Evolutionary conservation across 2,329 filamentous ascomycete species (phyloP).

Genomic region (Fusarium humuli): DNA sequence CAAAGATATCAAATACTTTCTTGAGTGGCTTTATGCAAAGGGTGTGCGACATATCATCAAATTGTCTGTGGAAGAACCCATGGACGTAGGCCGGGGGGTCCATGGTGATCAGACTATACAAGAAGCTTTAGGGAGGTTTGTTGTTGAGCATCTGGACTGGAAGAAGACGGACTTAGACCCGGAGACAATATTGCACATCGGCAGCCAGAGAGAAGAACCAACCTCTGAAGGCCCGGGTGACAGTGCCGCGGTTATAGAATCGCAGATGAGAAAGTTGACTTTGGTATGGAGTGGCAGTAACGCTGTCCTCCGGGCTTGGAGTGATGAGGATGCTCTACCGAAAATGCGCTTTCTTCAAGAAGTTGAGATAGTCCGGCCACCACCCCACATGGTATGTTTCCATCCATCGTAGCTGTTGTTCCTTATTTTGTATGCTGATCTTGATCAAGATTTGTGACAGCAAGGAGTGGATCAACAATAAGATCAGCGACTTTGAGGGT

Average conservation of each 20-base stretch:
- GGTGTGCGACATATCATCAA: conserved; percentile 4
- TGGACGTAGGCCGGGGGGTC: not conserved
- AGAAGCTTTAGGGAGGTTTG: not conserved
- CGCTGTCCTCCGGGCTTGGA: conserved; percentile 2
- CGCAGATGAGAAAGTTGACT: not conserved
- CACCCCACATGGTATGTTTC: not conserved
- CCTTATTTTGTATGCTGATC: not conserved
- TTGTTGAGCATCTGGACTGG: conserved; percentile 2
- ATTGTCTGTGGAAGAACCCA: not conserved
- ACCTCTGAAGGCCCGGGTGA: rapidly evolving
- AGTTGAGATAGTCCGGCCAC: not conserved
- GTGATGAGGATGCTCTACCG: not conserved
- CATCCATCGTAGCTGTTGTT: too few relatives aligned
- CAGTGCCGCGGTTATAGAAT: rapidly evolving
- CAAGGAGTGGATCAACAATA: not conserved
- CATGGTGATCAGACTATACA: conserved; percentile 3
- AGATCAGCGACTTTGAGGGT: not conserved
- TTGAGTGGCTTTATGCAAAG: not conserved
- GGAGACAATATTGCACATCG: not conserved
- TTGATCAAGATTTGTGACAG: not conserved
- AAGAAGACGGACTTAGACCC: conserved; percentile 1
- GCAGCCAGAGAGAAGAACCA: not conserved
- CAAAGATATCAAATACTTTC: not conserved
- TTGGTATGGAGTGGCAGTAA: conserved; percentile 3
- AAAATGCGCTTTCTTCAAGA: not conserved